A percentile compares a stretch with the other conserved stretches of the same genome.
Evolutionary conservation across 2,329 filamentous ascomycete genomes (phyloP).

Genomic region (Aspergillus caelatus): DNA sequence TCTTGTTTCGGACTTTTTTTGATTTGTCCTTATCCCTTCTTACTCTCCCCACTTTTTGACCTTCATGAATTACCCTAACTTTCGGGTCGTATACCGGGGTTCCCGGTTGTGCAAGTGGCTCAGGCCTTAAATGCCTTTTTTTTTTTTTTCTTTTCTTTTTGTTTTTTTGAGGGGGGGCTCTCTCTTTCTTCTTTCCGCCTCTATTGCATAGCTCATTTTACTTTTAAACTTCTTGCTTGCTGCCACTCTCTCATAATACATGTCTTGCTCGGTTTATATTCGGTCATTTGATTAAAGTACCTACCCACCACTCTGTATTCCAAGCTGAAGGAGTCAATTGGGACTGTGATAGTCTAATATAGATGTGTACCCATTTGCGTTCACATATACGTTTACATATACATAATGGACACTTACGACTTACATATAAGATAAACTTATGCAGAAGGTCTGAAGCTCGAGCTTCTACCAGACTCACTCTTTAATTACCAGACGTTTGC

Average conservation of each 20-base stretch:
- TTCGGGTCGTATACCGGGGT: conserved; percentile 15
- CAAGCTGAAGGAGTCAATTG: not conserved
- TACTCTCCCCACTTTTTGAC: conserved; percentile 1
- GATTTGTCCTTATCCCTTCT: not conserved
- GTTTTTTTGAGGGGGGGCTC: not conserved
- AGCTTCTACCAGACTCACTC: not conserved
- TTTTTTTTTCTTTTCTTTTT: not conserved
- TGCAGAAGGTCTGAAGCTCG: not conserved
- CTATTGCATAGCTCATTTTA: not conserved
- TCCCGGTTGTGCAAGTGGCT: conserved; percentile 16
- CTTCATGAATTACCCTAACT: conserved; percentile 10
- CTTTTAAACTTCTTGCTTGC: not conserved
- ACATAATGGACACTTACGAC: not conserved
- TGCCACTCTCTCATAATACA: not conserved
- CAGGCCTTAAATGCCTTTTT: not conserved
- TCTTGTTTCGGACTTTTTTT: not conserved
- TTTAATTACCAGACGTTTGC: not conserved
- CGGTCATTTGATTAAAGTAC: not conserved
- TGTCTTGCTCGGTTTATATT: not conserved
- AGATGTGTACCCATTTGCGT: not conserved
- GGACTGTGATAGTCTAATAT: not conserved
- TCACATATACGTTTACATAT: not conserved
- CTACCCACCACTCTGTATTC: not conserved
- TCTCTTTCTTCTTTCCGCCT: not conserved
- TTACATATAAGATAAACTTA: not conserved